Conservation (phyloP, 257 asterid genomes). For the Capsicum baccatum region DNA sequence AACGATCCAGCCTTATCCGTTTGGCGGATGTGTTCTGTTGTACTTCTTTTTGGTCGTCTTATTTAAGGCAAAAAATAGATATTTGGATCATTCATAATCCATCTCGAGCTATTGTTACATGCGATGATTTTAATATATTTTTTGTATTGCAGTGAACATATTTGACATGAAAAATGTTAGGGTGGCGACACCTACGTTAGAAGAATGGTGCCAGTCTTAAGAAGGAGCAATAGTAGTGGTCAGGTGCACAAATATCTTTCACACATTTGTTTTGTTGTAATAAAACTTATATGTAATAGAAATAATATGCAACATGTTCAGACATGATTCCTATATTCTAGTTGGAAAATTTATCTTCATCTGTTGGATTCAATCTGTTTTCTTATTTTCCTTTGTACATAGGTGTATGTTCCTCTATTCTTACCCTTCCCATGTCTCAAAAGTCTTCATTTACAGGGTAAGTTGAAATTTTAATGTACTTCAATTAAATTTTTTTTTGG, state of each 20-base stretch:
- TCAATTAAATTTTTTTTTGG: no score
- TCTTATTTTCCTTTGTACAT: background rate
- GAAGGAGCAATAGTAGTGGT: background rate
- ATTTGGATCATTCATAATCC: background rate
- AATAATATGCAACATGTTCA: background rate
- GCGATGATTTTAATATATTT: background rate
- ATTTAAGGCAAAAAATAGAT: no score
- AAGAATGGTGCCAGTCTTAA: constrained; percentile 60
- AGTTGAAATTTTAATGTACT: background rate
- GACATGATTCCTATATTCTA: background rate
- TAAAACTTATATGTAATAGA: background rate
- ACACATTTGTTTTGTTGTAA: background rate
- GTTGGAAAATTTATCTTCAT: background rate
- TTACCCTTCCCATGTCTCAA: background rate
- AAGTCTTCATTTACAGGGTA: background rate
- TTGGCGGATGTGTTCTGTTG: background rate
- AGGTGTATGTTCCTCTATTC: background rate
- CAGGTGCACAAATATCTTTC: background rate
- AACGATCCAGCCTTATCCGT: background rate
- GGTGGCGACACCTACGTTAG: constrained; percentile 62
- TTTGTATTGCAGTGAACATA: constrained; percentile 58
- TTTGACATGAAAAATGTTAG: constrained; percentile 75
- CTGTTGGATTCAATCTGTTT: background rate
- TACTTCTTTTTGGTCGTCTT: background rate
- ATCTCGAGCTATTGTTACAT: background rate